Conservation (phyloP, 495 filamentous ascomycete genomes). For the Sabuloglossum arenarium region DNA sequence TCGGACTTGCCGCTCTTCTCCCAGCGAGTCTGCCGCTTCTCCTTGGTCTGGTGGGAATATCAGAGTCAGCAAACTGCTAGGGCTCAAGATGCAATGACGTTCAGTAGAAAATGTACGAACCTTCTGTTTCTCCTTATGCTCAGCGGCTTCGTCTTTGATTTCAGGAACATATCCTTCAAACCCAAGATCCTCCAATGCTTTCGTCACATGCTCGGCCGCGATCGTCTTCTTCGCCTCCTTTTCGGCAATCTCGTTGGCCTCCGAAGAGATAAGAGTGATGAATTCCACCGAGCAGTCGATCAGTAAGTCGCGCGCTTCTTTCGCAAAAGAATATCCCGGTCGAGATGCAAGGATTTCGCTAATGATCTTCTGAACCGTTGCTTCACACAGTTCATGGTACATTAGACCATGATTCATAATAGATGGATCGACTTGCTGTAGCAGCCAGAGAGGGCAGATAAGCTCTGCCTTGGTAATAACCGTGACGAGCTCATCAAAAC, state of each 20-base stretch:
- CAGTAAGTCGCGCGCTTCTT: conserved; percentile 81
- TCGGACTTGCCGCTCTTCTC: conserved; percentile 78
- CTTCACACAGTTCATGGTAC: conserved; percentile 23
- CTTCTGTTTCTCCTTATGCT: conserved; percentile 84
- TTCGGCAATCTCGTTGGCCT: conserved; percentile 96
- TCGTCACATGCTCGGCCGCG: conserved; percentile 86
- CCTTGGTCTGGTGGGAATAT: conserved; percentile 45
- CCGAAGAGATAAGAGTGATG: conserved; percentile 88
- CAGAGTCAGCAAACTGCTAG: not conserved
- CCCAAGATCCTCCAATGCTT: conserved; percentile 72
- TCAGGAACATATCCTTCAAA: conserved; percentile 79
- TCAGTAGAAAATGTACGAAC: conserved; percentile 22
- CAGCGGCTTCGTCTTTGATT: conserved; percentile 68
- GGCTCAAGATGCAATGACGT: not conserved
- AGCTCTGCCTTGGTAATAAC: not conserved
- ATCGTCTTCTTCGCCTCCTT: conserved; percentile 98
- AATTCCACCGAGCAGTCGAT: conserved; percentile 99
- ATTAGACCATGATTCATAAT: not conserved
- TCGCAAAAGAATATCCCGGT: conserved; percentile 55
- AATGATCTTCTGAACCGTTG: conserved; percentile 95
- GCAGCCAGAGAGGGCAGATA: not conserved
- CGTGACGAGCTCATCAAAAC: not conserved
- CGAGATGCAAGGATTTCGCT: conserved; percentile 68
- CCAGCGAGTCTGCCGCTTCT: conserved; percentile 94
- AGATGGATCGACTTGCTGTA: not conserved